A percentile compares a stretch with the other conserved stretches of the same genome.
phyloP scores from a whole-genome alignment of 192 early-diverging fungal genomes.

The Coemansia sp. region DNA sequence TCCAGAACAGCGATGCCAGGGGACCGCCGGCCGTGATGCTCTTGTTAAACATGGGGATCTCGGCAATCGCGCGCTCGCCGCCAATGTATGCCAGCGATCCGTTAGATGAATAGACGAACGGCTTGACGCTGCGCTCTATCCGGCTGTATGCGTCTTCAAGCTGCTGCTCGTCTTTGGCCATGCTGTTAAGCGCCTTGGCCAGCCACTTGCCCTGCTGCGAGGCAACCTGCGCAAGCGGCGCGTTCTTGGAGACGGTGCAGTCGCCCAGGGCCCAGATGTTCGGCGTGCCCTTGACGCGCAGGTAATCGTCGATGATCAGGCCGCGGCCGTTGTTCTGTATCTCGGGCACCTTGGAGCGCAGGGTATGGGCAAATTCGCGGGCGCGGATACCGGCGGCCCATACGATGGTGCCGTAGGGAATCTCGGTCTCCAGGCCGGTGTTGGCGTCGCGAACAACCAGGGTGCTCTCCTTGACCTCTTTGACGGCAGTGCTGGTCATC shows the following conservation, averaged over 20 bases:
- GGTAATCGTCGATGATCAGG: conserved; percentile 69
- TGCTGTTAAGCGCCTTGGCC: conserved; percentile 64
- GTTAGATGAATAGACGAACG: conserved; percentile 64
- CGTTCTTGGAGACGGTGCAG: conserved; percentile 78
- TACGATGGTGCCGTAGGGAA: conserved; percentile 68
- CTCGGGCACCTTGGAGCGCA: conserved; percentile 49
- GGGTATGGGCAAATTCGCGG: conserved; percentile 57
- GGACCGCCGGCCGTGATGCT: conserved; percentile 61
- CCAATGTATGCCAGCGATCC: conserved; percentile 71
- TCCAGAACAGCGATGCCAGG: conserved; percentile 70
- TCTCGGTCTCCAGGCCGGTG: conserved; percentile 23
- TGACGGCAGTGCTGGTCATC: conserved; percentile 61
- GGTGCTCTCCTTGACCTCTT: conserved; percentile 56
- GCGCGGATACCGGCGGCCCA: conserved; percentile 76
- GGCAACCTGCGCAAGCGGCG: conserved; percentile 83
- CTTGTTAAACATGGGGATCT: conserved; percentile 62
- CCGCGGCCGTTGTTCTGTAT: conserved; percentile 49
- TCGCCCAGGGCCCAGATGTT: conserved; percentile 85
- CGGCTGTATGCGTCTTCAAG: conserved; percentile 16
- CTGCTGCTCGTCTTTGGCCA: conserved; percentile 45
- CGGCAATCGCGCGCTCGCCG: conserved; percentile 51
- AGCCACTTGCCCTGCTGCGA: conserved; percentile 86
- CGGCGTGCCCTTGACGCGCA: conserved; percentile 57
- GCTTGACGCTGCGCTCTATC: conserved; percentile 33
- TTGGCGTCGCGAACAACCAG: conserved; percentile 53